Percentiles rank a stretch among this genome's conserved stretches.
Conservation (phyloP, 768 basidiomycete genomes). For the Sistotremastrum niveocremeum region DNA sequence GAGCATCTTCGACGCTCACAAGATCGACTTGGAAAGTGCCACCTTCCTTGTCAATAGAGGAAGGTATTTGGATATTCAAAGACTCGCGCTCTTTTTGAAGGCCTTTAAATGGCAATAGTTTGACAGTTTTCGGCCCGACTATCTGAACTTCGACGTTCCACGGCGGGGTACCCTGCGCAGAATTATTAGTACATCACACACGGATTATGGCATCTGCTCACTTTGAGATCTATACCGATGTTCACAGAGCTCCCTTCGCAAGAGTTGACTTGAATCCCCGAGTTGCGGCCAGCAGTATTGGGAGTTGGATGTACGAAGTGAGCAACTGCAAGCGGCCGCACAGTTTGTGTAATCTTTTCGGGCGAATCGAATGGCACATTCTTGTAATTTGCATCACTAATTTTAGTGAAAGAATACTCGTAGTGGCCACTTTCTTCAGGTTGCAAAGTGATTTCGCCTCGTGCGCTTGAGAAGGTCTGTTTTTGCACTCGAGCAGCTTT, state of each 20-base stretch:
- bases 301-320: slow-evolving; percentile 40
- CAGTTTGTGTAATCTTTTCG: slow-evolving; percentile 63
- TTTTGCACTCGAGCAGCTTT: slow-evolving; percentile 45
- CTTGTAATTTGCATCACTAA: slow-evolving; percentile 79
- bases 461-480: slow-evolving; percentile 50
- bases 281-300: slow-evolving; percentile 28
- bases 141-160: slow-evolving; percentile 80
- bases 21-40: slow-evolving; percentile 73
- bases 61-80: slow-evolving; percentile 55
- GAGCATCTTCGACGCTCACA: slow-evolving; percentile 76
- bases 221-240: slow-evolving; percentile 70
- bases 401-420: slow-evolving; percentile 60
- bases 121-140: slow-evolving; percentile 56
- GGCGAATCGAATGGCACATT: slow-evolving; percentile 61
- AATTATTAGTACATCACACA: not conserved
- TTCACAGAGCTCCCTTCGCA: slow-evolving; percentile 69
- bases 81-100: slow-evolving; percentile 43
- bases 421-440: slow-evolving; percentile 87
- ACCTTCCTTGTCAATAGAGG: slow-evolving; percentile 47
- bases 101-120: slow-evolving; percentile 38
- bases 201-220: slow-evolving; percentile 20
- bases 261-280: slow-evolving; percentile 43
- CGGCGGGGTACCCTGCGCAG: slow-evolving; percentile 66
- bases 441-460: slow-evolving; percentile 72
- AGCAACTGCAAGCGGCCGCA: slow-evolving; percentile 78